Conservation (phyloP, 2,329 filamentous ascomycete genomes). For the Cladophialophora exuberans region DNA sequence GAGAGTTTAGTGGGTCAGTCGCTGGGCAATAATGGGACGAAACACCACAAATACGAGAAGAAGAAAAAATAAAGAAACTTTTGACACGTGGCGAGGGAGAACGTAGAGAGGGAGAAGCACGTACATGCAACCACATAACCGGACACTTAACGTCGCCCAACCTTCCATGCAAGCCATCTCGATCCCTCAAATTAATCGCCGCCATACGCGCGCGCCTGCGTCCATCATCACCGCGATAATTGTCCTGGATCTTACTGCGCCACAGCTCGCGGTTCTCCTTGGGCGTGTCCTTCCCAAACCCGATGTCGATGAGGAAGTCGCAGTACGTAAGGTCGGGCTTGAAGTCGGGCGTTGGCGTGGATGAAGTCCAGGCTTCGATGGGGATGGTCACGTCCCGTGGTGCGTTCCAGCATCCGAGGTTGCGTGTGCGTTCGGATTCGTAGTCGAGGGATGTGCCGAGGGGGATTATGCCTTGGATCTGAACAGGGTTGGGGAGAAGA, state of each 20-base stretch:
- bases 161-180: slow-evolving; percentile 52
- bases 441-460: slow-evolving; percentile 57
- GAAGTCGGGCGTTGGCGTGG: slow-evolving; percentile 46
- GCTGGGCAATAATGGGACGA: too few relatives aligned
- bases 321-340: slow-evolving; percentile 46
- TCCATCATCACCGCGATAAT: slow-evolving; percentile 56
- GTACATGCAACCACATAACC: slow-evolving; percentile 54
- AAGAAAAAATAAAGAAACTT: too few relatives aligned
- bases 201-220: slow-evolving; percentile 52
- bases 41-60: too few relatives aligned
- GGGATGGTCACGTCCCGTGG: slow-evolving; percentile 38
- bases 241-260: slow-evolving; percentile 47
- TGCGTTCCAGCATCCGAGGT: slow-evolving; percentile 55
- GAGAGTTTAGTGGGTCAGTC: too few relatives aligned
- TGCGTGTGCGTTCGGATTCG: slow-evolving; percentile 49
- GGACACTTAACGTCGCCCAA: slow-evolving; percentile 54
- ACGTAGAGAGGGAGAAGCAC: slow-evolving; percentile 11
- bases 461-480: slow-evolving; percentile 57
- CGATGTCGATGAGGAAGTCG: slow-evolving; percentile 51
- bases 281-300: slow-evolving; percentile 49
- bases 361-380: slow-evolving; percentile 47
- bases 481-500: too few relatives aligned
- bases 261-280: slow-evolving; percentile 47
- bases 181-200: slow-evolving; percentile 52
- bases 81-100: too few relatives aligned